Evolutionary conservation across 495 filamentous ascomycete genomes (phyloP), one percentile per base, ranked within the genome.

Genomic region (Endocarpon pusillum): DNA sequence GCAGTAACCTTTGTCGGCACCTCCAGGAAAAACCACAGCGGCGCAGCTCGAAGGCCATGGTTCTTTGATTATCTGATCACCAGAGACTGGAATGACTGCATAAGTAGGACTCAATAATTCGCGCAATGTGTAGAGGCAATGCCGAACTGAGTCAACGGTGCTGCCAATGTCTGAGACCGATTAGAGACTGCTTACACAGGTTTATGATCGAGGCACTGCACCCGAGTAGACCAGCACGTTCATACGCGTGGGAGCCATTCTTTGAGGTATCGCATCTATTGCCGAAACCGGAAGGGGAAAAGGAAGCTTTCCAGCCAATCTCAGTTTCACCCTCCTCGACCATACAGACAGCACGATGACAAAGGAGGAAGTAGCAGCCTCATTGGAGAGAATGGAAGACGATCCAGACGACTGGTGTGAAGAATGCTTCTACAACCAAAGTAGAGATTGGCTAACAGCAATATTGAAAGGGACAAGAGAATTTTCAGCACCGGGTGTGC

Each of bases 401-500:
- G 87, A 93, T 48, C 82, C 81, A 3, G 87, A 94, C 69, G 86
- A 92, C 21, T 96, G 87, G 89, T 94, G 62, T 58, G 63, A 42
- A 38, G 10, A 11, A 10, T 3, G 23, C 8, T 12, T 12, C 8
- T 12, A 12, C 8, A 12, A 8, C 23, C 14, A 12, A 27, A 19
- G 12, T 27, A 30, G 33, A 18, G 17, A 35, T 12, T 30, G 20
- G n/a, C 38, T 18, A n/a, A 33, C 21, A 28, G 19, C n/a, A 27
- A 40, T 43, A 53, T 34, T 14, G 27, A 28, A 42, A 86, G 80
- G 80, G 84, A 97, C 61, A 87, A 94, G 69, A 70, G 89, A 46
- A 97, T 97, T 48, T 89, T 81, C 59, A 94, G 84, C 56, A 96
- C 89, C 3, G 89, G 89, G 19, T 97, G 89, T 45, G 69, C 87